phyloP scores from a whole-genome alignment of 495 filamentous ascomycete genomes.

The Aspergillus conjunctus region DNA sequence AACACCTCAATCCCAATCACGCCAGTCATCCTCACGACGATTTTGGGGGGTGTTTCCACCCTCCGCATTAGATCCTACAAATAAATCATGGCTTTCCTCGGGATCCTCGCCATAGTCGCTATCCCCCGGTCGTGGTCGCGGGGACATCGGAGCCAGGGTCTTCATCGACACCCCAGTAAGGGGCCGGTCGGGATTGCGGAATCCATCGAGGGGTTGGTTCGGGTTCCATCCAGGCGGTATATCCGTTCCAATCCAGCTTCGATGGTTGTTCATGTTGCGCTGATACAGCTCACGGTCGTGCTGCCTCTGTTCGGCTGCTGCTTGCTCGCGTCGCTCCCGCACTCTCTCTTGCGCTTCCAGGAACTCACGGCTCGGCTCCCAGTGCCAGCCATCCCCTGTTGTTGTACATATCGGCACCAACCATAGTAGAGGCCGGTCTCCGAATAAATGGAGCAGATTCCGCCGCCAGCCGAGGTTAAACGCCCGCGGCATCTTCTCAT shows the following conservation, averaged over 20 bases:
- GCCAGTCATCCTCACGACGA: constrained; percentile 45
- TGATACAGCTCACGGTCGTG: constrained; percentile 43
- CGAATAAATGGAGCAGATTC: constrained; percentile 86
- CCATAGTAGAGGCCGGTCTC: constrained; percentile 70
- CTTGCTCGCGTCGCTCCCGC: constrained; percentile 58
- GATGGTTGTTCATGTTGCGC: constrained; percentile 42
- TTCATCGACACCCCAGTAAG: constrained; percentile 57
- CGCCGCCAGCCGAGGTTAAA: constrained; percentile 83
- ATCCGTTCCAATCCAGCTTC: constrained; percentile 34
- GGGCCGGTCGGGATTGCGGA: constrained; percentile 47
- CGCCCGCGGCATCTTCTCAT: constrained; percentile 82
- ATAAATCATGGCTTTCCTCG: constrained; percentile 30
- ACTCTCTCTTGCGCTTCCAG: constrained; percentile 64
- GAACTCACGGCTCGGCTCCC: constrained; percentile 81
- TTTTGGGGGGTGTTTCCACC: background rate
- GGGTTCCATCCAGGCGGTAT: constrained; percentile 27
- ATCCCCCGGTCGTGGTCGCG: constrained; percentile 47
- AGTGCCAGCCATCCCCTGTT: constrained; percentile 90
- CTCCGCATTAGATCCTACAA: constrained; percentile 23
- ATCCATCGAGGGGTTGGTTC: constrained; percentile 53
- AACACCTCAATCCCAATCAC: constrained; percentile 43
- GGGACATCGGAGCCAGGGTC: constrained; percentile 49
- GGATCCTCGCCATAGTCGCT: constrained; percentile 43
- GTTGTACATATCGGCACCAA: constrained; percentile 79
- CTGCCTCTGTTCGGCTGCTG: constrained; percentile 54